Evolutionary conservation across 108 stramenopile genomes (phyloP), one percentile per base, ranked within the genome.

Genomic region (Cyclotella atomus): DNA sequence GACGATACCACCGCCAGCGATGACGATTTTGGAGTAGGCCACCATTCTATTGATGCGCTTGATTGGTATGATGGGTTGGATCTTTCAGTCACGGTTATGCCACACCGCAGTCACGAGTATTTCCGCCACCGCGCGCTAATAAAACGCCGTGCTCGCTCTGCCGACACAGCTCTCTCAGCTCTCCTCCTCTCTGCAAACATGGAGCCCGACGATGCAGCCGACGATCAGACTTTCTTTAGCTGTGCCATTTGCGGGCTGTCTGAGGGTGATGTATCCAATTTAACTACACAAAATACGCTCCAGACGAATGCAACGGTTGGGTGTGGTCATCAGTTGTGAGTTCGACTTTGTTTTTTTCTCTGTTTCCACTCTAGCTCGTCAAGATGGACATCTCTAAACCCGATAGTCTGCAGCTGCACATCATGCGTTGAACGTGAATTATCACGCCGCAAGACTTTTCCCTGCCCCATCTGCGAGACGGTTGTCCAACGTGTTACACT

Each of bases 281-380:
- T 95, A 20, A 90, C 93, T 0, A 86, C 93, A 2, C 89, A 90
- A 77, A 87, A 80, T 60, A 76, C 77, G 3, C 69, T 95, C 8
- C 89, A 91, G 59, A 95, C 89, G 36, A 95, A 95, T 71, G 85
- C 87, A 3, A 89, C 93, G 0, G 87, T 94, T 14, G 84, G 90
- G 4, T 94, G 93, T 67, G 93, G 93, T 1, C 93, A 94, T 82
- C 89, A 91, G 68, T 94, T 94, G 84, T 85, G 80, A 68, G 84
- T 74, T n/a, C n/a, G 4, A n/a, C n/a, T 32, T 7, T 30, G 7
- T n/a, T 56, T 35, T 34, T 20, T 67, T 38, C 17, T 24, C 33
- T 27, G 17, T 33, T 20, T 59, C 2, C 30, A 44, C 20, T 24
- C 6, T 23, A 62, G n/a, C n/a, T n/a, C n/a, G n/a, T n/a, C n/a